Evolutionary conservation across 805 yeast genomes (phyloP).

Genomic region (Barnettozyma wickerhamii): DNA sequence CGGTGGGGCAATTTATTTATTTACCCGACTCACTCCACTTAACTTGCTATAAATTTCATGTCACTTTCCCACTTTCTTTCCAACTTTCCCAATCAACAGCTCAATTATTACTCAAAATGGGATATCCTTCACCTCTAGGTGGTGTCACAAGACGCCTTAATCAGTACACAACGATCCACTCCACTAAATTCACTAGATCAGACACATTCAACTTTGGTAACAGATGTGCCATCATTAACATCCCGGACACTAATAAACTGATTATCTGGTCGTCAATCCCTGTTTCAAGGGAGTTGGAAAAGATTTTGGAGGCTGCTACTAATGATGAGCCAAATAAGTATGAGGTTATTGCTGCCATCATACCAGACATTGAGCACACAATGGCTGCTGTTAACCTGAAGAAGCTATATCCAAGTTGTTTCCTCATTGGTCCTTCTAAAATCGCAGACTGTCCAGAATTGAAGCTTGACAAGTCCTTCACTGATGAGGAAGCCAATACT

Average conservation of each 20-base stretch:
- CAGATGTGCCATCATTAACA: constrained; percentile 34
- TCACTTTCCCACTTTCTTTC: no score
- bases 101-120: no score
- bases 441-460: constrained; percentile 31
- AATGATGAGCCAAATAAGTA: constrained; percentile 30
- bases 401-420: constrained; percentile 43
- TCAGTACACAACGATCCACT: constrained; percentile 29
- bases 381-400: constrained; percentile 55
- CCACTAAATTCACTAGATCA: constrained; percentile 31
- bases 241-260: constrained; percentile 35
- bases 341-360: constrained; percentile 45
- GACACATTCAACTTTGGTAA: constrained; percentile 32
- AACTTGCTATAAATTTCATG: no score
- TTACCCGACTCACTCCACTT: neutral
- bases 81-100: no score
- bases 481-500: constrained; percentile 31
- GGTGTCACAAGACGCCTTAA: constrained; percentile 34
- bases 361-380: constrained; percentile 65
- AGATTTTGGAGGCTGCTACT: constrained; percentile 33
- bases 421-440: constrained; percentile 49
- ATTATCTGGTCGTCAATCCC: constrained; percentile 59
- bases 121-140: constrained; percentile 35
- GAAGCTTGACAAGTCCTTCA: constrained; percentile 38
- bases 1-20: neutral
- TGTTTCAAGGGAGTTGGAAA: constrained; percentile 40